Percentiles rank a stretch among this genome's conserved stretches.
phyloP scores from a whole-genome alignment of 2,329 filamentous ascomycete genomes.

The Talaromyces sp. region DNA sequence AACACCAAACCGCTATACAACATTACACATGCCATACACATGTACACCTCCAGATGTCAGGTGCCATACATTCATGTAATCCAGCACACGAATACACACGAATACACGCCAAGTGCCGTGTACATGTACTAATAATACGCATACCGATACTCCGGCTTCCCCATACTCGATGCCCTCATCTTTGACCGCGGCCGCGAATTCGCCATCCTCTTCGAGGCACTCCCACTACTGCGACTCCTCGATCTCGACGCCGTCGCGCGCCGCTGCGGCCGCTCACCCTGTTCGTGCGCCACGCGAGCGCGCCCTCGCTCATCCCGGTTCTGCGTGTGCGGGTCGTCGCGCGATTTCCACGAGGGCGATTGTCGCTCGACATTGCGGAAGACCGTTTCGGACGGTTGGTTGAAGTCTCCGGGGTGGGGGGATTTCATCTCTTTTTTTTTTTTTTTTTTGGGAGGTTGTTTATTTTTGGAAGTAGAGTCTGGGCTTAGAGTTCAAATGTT shows the following conservation, averaged over 20 bases:
- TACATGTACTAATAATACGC: constrained; percentile 5
- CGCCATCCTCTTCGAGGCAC: constrained; percentile 6
- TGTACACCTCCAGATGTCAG: no score
- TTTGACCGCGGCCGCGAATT: constrained; percentile 10
- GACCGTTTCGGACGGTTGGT: constrained; percentile 7
- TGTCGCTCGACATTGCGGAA: constrained; percentile 11
- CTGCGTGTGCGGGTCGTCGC: constrained; percentile 10
- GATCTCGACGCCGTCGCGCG: constrained; percentile 2
- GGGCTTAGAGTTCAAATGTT: background rate
- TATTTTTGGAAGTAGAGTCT: no score
- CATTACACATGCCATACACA: no score
- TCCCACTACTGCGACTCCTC: constrained; percentile 9
- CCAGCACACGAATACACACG: no score
- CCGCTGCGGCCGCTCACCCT: background rate
- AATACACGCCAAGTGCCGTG: no score
- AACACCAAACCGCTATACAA: no score
- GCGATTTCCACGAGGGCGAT: background rate
- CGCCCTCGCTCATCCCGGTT: constrained; percentile 4
- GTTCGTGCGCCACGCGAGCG: background rate
- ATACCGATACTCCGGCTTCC: constrained; percentile 11
- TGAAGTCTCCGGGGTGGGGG: constrained; percentile 11
- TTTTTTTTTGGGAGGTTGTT: no score
- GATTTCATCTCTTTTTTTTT: background rate
- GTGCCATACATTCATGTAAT: no score
- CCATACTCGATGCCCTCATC: constrained; percentile 10